These are phyloP conservation scores for Nitzschia putrida DNA, from an alignment of 108 stramenopile species.

Conservation along the genomic window DNA sequence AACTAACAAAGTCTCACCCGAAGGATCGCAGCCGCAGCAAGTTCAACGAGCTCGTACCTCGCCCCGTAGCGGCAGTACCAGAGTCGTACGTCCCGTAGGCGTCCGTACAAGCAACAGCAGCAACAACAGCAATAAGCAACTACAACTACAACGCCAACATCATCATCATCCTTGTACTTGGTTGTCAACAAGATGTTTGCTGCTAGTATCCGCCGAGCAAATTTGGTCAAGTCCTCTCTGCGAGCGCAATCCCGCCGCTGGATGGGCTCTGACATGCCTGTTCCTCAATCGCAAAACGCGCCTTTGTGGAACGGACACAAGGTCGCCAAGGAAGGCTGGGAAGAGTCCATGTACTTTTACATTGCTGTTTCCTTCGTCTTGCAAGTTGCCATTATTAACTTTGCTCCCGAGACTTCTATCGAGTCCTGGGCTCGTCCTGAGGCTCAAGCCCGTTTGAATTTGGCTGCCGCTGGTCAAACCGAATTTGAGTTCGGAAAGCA, in stretches of 20 bases:
- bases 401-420: conserved; percentile 39
- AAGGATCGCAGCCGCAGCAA: too few relatives aligned
- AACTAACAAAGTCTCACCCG: too few relatives aligned
- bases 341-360: conserved; percentile 38
- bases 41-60: too few relatives aligned
- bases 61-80: too few relatives aligned
- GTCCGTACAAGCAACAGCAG: background rate
- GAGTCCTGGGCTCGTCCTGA: conserved; percentile 42
- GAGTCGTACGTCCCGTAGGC: too few relatives aligned
- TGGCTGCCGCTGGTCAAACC: conserved; percentile 15
- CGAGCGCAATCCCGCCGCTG: conserved; percentile 9
- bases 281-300: conserved; percentile 47
- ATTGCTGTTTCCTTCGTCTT: conserved; percentile 24
- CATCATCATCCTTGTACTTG: background rate
- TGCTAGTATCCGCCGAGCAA: background rate
- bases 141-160: too few relatives aligned
- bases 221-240: background rate
- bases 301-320: conserved; percentile 39
- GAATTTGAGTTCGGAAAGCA: conserved; percentile 44
- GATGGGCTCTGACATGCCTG: conserved; percentile 28
- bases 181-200: conserved; percentile 4
- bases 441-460: conserved; percentile 36
- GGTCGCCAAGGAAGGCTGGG: conserved; percentile 43
- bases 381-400: conserved; percentile 26
- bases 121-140: background rate